Evolutionary conservation across 371 early-diverging fungal genomes (phyloP).

Genomic region (Mucor sp.): DNA sequence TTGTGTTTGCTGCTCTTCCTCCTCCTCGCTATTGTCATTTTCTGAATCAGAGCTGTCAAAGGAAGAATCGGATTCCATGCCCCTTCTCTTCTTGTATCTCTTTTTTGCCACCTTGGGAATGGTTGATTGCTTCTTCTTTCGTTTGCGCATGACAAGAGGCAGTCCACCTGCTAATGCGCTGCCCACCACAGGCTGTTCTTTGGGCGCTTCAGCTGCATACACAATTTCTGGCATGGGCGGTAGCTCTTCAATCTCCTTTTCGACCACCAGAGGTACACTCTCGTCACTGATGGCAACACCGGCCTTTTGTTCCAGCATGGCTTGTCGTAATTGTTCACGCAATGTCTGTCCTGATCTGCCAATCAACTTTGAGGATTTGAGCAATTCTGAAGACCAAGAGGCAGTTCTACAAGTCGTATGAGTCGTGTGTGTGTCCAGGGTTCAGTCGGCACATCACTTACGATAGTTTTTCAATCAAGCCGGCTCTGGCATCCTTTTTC

Average conservation of each 20-base stretch:
- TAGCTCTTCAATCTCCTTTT: conserved; percentile 36
- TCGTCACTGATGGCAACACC: conserved; percentile 65
- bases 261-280: conserved; percentile 50
- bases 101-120: conserved; percentile 46
- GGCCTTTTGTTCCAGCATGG: conserved; percentile 72
- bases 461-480: conserved; percentile 81
- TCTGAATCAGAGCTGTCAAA: conserved; percentile 72
- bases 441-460: conserved; percentile 20
- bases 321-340: conserved; percentile 72
- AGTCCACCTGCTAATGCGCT: conserved; percentile 50
- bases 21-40: conserved; percentile 51
- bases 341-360: conserved; percentile 72
- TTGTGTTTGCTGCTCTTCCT: conserved; percentile 33
- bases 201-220: background rate
- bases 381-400: conserved; percentile 70
- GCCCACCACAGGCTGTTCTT: conserved; percentile 32
- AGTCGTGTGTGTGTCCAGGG: background rate
- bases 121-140: conserved; percentile 57
- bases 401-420: conserved; percentile 44
- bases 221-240: conserved; percentile 18
- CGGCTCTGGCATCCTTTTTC: conserved; percentile 90
- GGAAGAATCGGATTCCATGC: conserved; percentile 58
- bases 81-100: conserved; percentile 49
- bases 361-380: conserved; percentile 80
- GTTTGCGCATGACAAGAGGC: conserved; percentile 39